These are phyloP conservation scores for Diaporthe destruens DNA, from an alignment of 2,329 filamentous ascomycete genomes.

Conservation along the genomic window DNA sequence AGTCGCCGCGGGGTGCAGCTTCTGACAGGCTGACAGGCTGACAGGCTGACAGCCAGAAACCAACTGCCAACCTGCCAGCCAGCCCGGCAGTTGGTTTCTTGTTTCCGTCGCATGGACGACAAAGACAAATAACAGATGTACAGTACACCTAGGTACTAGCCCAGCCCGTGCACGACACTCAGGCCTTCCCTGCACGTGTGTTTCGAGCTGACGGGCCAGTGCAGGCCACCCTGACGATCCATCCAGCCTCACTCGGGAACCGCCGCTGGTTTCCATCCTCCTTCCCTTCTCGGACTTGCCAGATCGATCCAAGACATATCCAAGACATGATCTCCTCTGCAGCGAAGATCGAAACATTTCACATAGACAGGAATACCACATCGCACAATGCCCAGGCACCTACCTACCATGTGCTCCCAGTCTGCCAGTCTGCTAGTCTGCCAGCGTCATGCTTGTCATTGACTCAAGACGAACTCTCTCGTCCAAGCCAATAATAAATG, in stretches of 20 bases:
- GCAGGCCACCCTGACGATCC: conserved; percentile 33
- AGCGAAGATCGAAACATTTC: conserved; percentile 20
- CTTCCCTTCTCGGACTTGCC: neutral
- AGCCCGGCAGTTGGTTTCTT: neutral
- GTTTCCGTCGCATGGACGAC: conserved; percentile 3
- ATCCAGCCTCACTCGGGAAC: conserved; percentile 5
- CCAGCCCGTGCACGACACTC: neutral
- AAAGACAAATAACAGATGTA: too few relatives aligned
- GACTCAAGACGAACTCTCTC: neutral
- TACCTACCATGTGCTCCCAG: neutral
- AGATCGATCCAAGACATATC: conserved; percentile 3
- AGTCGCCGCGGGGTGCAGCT: neutral
- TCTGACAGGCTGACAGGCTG: conserved; percentile 5
- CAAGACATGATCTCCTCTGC: conserved; percentile 12
- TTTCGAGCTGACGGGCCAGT: conserved; percentile 40
- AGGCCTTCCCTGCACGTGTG: conserved; percentile 36
- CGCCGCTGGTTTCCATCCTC: neutral
- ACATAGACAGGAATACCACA: neutral
- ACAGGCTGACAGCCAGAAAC: neutral
- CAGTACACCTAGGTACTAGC: too few relatives aligned
- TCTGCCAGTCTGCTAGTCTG: neutral
- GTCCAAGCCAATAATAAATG: neutral
- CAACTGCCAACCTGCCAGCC: neutral
- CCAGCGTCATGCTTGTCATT: neutral
- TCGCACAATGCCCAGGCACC: neutral